Conservation (phyloP, 2,329 filamentous ascomycete species). For the Exophiala viscosa region DNA sequence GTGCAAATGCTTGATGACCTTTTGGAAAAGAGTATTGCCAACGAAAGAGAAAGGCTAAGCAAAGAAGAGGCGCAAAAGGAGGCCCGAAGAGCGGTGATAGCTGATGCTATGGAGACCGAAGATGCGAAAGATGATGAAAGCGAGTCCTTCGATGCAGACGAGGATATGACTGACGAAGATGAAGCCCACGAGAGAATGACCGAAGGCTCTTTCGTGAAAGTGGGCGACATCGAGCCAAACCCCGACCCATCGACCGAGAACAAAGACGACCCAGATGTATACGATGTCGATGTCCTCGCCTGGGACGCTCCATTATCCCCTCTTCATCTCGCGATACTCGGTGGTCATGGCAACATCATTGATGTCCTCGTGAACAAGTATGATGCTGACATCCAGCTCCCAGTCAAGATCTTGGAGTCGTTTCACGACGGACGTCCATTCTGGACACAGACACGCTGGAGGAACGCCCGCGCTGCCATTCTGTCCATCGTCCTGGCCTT, state of each 20-base stretch:
- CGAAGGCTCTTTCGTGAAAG: slow-evolving; percentile 72
- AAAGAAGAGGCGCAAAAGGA: slow-evolving; percentile 29
- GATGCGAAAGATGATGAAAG: slow-evolving; percentile 27
- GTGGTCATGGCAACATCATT: slow-evolving; percentile 67
- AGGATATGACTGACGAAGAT: slow-evolving; percentile 46
- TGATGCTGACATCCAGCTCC: slow-evolving; percentile 71
- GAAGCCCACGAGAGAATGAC: slow-evolving; percentile 41
- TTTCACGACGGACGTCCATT: slow-evolving; percentile 30
- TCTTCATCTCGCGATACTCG: slow-evolving; percentile 73
- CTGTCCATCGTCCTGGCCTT: slow-evolving; percentile 68
- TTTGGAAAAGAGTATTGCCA: slow-evolving; percentile 68
- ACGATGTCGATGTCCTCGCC: slow-evolving; percentile 70
- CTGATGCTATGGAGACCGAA: slow-evolving; percentile 5
- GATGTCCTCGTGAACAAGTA: slow-evolving; percentile 66
- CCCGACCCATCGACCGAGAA: slow-evolving; percentile 50
- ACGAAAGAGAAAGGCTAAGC: slow-evolving; percentile 61
- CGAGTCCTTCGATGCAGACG: slow-evolving; percentile 34
- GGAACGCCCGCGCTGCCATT: slow-evolving; percentile 55
- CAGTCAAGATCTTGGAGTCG: slow-evolving; percentile 60
- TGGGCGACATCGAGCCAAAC: slow-evolving; percentile 42
- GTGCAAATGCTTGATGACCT: slow-evolving; percentile 67
- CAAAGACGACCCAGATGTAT: slow-evolving; percentile 69
- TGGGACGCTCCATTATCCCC: slow-evolving; percentile 75
- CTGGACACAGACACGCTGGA: slow-evolving; percentile 24
- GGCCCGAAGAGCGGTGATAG: slow-evolving; percentile 19